A percentile compares a stretch with the other conserved stretches of the same genome.
Evolutionary conservation across 306 rosid genomes (phyloP).

Genomic region (Dryas alaskensis): DNA sequence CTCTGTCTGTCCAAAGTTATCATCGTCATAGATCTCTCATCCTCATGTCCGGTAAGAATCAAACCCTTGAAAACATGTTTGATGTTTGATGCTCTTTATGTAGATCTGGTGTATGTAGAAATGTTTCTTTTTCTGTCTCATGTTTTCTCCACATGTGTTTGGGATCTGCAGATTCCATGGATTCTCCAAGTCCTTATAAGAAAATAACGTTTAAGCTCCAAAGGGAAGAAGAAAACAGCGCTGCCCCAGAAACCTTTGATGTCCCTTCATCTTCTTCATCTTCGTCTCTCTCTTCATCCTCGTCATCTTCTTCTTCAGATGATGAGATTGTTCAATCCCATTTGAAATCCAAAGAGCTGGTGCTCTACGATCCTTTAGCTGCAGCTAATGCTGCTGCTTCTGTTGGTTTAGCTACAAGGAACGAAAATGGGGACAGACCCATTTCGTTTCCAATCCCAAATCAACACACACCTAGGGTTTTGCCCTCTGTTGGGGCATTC

Average conservation of each 20-base stretch:
- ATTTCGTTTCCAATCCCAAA: constrained; percentile 18
- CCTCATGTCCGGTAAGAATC: not conserved
- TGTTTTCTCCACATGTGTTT: not conserved
- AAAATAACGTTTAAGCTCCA: constrained; percentile 38
- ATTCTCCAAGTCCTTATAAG: not conserved
- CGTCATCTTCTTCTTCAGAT: constrained; percentile 42
- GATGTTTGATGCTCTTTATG: no score
- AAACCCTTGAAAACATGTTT: not conserved
- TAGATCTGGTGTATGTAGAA: constrained; percentile 1
- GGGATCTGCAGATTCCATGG: constrained; percentile 12
- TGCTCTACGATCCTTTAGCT: constrained; percentile 58
- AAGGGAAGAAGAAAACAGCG: constrained; percentile 32
- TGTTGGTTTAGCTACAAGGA: constrained; percentile 4
- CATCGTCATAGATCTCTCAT: not conserved
- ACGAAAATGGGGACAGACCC: not conserved
- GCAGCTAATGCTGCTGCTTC: constrained; percentile 21
- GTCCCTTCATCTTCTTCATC: constrained; percentile 38
- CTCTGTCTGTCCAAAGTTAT: not conserved
- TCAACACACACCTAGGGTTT: constrained; percentile 40
- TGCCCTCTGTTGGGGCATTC: constrained; percentile 81
- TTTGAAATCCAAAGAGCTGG: constrained; percentile 49
- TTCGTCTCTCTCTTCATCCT: constrained; percentile 36
- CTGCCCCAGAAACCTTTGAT: constrained; percentile 21
- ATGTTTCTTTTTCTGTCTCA: not conserved
- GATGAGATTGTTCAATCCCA: constrained; percentile 45